Evolutionary conservation across 257 asterid species (phyloP), one percentile per base, ranked within the genome.

Genomic region (Ilex asprella): DNA sequence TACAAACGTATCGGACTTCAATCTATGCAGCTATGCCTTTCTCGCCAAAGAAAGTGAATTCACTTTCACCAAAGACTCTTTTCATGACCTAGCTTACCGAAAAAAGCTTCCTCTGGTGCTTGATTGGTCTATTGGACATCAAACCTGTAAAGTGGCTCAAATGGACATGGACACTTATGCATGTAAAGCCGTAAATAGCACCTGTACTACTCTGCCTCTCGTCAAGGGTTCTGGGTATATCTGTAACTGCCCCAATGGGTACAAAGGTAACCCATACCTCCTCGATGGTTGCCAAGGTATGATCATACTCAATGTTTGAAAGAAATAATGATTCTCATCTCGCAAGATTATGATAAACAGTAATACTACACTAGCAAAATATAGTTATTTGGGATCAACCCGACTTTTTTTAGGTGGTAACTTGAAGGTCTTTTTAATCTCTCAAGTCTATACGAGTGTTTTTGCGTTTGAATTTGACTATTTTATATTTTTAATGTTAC

Each of bases 241-340:
- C 14, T 80, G 80, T 55, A 46, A 29, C 2, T 76, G 82, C 57
- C 30, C 2, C 50, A 30, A 35, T 0, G 82, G 85, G 30, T 73
- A 64, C 60, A 41, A 60, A 46, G 85, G 80, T 57, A 76, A 76
- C 21, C 82, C 82, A 52, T 79, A 80, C 51, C 70, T 68, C n/a
- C 16, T 5, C 31, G 72, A 56, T 59, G 78, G 85, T 52, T 80
- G 85, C 56, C 64, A 56, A 44, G 80, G 85, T 76, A 71, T 16
- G 47, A 21, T 21, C 27, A 21, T 21, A 21, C 27, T 21, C 27
- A 0, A 21, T 21, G 27, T 21, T 21, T 21, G 27, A 21, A 21
- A 21, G 27, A 21, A 21, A 21, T 21, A 21, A 21, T 21, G 27
- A 21, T 21, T 21, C 27, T 1, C 27, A 21, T 21, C 27, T 21